These are phyloP conservation scores for Vaucheria bursata DNA, from an alignment of 352 stramenopile species.

Conservation along the genomic window DNA sequence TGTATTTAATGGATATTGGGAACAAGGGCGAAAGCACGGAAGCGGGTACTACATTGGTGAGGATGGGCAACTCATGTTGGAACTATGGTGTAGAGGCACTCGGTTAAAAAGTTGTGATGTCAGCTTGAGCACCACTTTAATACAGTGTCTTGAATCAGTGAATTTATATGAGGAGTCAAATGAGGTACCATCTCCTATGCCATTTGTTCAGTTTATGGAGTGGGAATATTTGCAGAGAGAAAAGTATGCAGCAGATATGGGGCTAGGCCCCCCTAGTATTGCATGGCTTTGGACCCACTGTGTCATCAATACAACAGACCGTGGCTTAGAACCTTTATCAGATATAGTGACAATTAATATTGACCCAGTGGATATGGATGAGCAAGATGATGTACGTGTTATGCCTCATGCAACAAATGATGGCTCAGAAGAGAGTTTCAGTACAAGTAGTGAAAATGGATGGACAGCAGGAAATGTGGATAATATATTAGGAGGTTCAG, in stretches of 20 bases:
- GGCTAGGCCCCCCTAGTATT: neutral
- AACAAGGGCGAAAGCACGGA: constrained; percentile 34
- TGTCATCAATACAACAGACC: neutral
- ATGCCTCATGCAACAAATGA: too few relatives aligned
- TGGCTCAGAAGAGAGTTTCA: too few relatives aligned
- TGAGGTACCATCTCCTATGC: constrained; percentile 24
- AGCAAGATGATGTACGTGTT: too few relatives aligned
- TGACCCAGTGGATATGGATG: too few relatives aligned
- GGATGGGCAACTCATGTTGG: constrained; percentile 14
- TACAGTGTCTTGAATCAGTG: too few relatives aligned
- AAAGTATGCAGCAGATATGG: neutral
- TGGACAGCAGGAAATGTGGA: too few relatives aligned
- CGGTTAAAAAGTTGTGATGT: constrained; percentile 30
- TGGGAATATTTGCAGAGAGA: constrained; percentile 33
- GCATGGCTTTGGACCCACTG: neutral
- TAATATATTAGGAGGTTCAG: too few relatives aligned
- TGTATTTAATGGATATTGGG: constrained; percentile 31
- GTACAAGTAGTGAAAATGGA: too few relatives aligned
- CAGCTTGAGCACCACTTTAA: too few relatives aligned
- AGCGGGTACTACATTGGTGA: constrained; percentile 36
- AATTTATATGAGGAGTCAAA: too few relatives aligned
- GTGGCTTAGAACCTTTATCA: too few relatives aligned
- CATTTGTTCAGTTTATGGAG: constrained; percentile 37
- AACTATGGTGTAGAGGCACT: constrained; percentile 29
- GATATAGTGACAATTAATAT: too few relatives aligned